Evolutionary conservation across 371 early-diverging fungal genomes (phyloP).

Genomic region (Basidiobolus heterosporus): DNA sequence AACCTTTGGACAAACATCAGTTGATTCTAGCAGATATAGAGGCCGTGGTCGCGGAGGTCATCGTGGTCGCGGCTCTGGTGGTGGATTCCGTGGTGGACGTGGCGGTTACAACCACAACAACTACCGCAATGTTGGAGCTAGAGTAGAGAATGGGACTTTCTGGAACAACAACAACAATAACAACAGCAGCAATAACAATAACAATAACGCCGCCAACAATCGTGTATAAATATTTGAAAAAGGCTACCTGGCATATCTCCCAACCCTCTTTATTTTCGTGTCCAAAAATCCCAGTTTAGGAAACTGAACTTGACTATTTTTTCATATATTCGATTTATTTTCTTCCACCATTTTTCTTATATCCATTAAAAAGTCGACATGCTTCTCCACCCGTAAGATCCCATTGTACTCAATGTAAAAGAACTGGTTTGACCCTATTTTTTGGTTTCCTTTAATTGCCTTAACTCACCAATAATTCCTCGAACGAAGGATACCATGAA

Average conservation of each 20-base stretch:
- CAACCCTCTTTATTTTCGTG: neutral
- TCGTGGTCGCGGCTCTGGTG: constrained; percentile 23
- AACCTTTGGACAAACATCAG: constrained; percentile 81
- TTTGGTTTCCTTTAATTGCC: no score
- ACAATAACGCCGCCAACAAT: constrained; percentile 6
- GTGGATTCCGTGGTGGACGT: constrained; percentile 25
- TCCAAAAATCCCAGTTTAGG: neutral
- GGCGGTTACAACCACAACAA: constrained; percentile 18
- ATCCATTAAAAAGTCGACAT: no score
- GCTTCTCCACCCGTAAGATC: no score
- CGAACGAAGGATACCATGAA: no score
- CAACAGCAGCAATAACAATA: constrained; percentile 9
- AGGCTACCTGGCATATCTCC: neutral
- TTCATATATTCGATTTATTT: neutral
- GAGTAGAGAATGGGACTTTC: constrained; percentile 8
- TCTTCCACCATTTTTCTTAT: no score
- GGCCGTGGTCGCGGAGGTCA: constrained; percentile 34
- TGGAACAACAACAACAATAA: constrained; percentile 14
- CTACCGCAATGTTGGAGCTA: constrained; percentile 11
- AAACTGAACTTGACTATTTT: neutral
- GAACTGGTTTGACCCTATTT: no score
- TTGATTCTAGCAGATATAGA: constrained; percentile 45
- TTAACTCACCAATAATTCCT: no score
- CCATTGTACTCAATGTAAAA: no score
- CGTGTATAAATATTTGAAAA: neutral